Percentiles rank a stretch among this genome's conserved stretches.
These are phyloP conservation scores for Pseudocercospora vitis DNA, from an alignment of 2,329 filamentous ascomycete genomes.

Conservation along the genomic window DNA sequence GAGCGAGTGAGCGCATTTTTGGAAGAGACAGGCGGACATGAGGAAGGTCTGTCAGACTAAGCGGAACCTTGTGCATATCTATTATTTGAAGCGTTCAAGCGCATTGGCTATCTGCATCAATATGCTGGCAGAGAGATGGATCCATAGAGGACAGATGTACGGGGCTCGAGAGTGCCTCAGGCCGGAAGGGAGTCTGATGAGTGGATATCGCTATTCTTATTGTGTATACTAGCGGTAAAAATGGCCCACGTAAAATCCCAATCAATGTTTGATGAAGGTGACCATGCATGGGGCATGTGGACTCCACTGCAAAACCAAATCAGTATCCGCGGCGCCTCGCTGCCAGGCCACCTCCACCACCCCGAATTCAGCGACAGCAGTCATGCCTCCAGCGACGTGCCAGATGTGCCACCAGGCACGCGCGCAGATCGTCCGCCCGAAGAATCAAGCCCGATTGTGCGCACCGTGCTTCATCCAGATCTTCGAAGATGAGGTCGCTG, in stretches of 20 bases:
- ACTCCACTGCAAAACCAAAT: not conserved
- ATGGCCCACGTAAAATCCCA: too few species aligned
- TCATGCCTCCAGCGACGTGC: slow-evolving; percentile 79
- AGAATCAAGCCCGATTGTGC: slow-evolving; percentile 93
- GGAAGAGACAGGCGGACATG: slow-evolving; percentile 80
- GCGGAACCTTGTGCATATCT: not conserved
- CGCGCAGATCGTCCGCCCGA: slow-evolving; percentile 88
- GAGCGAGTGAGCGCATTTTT: slow-evolving; percentile 72
- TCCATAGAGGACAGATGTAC: not conserved
- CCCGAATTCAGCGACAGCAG: slow-evolving; percentile 9
- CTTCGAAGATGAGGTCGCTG: slow-evolving; percentile 91
- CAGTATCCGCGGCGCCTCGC: too few species aligned
- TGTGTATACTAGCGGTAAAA: not conserved
- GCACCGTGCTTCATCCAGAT: slow-evolving; percentile 80
- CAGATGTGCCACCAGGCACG: slow-evolving; percentile 72
- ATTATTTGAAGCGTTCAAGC: slow-evolving; percentile 1
- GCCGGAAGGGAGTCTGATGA: not conserved
- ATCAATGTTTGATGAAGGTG: not conserved
- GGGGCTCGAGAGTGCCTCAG: not conserved
- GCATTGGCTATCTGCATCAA: not conserved
- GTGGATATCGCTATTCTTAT: not conserved
- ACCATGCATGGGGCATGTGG: too few species aligned
- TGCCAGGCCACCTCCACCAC: too few species aligned
- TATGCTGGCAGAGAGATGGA: not conserved
- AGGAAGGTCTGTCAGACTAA: slow-evolving; percentile 54